phyloP scores from a whole-genome alignment of 1,284 basidiomycete species.

The Paramarasmius palmivorus region DNA sequence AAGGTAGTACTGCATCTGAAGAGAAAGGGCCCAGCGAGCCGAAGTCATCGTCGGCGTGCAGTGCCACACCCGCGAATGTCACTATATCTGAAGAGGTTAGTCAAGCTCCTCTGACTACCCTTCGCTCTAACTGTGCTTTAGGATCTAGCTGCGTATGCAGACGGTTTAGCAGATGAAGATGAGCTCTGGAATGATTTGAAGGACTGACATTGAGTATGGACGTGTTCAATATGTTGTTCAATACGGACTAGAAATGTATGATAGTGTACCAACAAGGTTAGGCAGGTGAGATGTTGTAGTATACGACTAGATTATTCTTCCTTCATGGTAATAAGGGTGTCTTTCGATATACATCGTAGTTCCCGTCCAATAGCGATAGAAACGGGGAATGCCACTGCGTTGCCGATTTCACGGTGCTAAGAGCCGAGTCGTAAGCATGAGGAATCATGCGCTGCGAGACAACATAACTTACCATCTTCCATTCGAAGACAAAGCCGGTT shows the following conservation, averaged over 20 bases:
- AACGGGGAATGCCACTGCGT: slow-evolving; percentile 70
- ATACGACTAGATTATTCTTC: too few species aligned
- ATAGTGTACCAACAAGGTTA: too few species aligned
- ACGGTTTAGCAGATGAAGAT: neutral
- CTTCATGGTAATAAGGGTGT: neutral
- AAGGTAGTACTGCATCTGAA: too few species aligned
- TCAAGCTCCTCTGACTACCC: neutral
- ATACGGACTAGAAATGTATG: too few species aligned
- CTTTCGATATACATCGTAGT: slow-evolving; percentile 31
- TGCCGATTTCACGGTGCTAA: slow-evolving; percentile 74
- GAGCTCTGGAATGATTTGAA: neutral
- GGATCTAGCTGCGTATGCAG: slow-evolving; percentile 2
- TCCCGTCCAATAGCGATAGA: slow-evolving; percentile 62
- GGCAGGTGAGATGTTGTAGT: too few species aligned
- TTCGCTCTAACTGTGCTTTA: neutral
- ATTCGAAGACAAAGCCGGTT: too few species aligned
- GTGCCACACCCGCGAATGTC: neutral
- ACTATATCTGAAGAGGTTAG: neutral
- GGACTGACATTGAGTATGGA: too few species aligned
- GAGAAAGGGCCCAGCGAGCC: too few species aligned
- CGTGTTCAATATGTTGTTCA: too few species aligned
- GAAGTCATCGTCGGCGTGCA: too few species aligned
- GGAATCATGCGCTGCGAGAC: neutral
- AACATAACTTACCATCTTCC: slow-evolving; percentile 12
- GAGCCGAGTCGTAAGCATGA: slow-evolving; percentile 5